A percentile compares a stretch with the other conserved stretches of the same genome.
These are phyloP conservation scores for Fusarium albidum DNA, from an alignment of 2,329 filamentous ascomycete genomes.

Conservation along the genomic window DNA sequence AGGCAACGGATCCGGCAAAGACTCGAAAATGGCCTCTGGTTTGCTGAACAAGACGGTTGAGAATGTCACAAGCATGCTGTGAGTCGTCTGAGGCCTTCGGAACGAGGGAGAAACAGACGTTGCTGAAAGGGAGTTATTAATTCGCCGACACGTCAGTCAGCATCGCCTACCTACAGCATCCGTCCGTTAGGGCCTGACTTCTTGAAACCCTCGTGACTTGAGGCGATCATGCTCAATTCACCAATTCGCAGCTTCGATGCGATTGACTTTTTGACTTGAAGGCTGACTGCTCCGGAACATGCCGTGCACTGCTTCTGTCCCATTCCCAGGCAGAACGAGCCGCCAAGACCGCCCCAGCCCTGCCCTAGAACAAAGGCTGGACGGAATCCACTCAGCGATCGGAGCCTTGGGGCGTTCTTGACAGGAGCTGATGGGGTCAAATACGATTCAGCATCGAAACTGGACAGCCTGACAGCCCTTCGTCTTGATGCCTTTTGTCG, in stretches of 20 bases:
- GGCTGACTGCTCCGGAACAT: conserved; percentile 1
- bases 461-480: conserved; percentile 1
- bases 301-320: background rate
- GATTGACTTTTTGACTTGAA: background rate
- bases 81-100: background rate
- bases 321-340: background rate
- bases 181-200: too few species aligned
- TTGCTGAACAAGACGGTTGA: background rate
- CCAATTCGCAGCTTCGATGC: background rate
- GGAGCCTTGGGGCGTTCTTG: conserved; percentile 16
- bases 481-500: conserved; percentile 16
- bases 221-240: background rate
- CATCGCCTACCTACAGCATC: background rate
- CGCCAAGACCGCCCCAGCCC: conserved; percentile 6
- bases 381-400: conserved; percentile 12
- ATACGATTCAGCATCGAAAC: conserved; percentile 19
- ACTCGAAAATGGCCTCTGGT: too few species aligned
- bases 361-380: conserved; percentile 25
- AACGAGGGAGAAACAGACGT: too few species aligned
- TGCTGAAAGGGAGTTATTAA: too few species aligned
- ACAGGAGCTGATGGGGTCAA: conserved; percentile 11
- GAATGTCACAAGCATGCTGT: background rate
- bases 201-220: background rate
- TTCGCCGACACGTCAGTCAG: background rate
- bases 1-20: conserved; percentile 3